These are phyloP conservation scores for Triticum urartu DNA, from an alignment of 176 grass and related monocot species.

Conservation along the genomic window DNA sequence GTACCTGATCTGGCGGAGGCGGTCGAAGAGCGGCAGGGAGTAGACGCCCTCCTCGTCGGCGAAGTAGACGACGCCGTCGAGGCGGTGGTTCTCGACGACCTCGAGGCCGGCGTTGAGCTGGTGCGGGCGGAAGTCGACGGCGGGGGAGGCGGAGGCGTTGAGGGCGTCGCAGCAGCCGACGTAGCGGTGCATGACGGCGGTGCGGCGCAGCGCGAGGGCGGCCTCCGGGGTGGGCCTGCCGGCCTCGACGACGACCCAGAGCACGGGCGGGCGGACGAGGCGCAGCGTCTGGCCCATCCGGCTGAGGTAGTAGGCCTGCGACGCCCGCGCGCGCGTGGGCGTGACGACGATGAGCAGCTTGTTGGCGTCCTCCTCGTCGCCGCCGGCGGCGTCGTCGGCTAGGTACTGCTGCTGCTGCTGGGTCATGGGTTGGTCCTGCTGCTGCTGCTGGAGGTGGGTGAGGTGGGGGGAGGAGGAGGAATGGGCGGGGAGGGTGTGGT, in stretches of 20 bases:
- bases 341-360: slow-evolving; percentile 67
- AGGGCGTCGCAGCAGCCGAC: slow-evolving; percentile 49
- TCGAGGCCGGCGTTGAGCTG: slow-evolving; percentile 87
- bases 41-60: slow-evolving; percentile 95
- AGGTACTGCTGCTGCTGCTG: too few species aligned
- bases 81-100: slow-evolving; percentile 74
- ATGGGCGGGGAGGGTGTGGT: not conserved
- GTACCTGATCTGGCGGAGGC: slow-evolving; percentile 75
- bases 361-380: not conserved
- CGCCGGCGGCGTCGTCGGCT: not conserved
- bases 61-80: slow-evolving; percentile 90
- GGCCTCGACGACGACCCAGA: slow-evolving; percentile 88
- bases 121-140: slow-evolving; percentile 33
- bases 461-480: not conserved
- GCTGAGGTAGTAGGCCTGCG: slow-evolving; percentile 71
- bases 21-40: slow-evolving; percentile 78
- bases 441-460: not conserved
- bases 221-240: slow-evolving; percentile 59
- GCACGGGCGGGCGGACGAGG: slow-evolving; percentile 52
- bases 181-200: slow-evolving; percentile 78
- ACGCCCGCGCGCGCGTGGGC: slow-evolving; percentile 69
- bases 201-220: slow-evolving; percentile 57
- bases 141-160: not conserved
- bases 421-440: not conserved
- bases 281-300: slow-evolving; percentile 77